phyloP scores from a whole-genome alignment of 805 yeast species.

The Candida arabinofermentans region DNA sequence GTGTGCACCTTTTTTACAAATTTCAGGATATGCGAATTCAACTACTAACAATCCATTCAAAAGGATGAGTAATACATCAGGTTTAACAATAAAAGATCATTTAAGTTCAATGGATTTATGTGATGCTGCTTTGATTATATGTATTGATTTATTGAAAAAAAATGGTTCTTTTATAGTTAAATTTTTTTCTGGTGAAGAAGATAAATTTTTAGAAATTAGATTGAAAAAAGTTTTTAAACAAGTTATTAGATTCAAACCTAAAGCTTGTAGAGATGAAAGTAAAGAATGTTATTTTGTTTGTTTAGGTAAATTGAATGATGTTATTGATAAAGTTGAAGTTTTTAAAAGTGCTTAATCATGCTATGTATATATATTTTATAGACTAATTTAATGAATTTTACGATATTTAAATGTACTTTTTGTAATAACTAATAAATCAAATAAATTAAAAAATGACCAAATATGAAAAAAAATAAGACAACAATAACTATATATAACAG shows the following conservation, averaged over 20 bases:
- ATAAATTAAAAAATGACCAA: background rate
- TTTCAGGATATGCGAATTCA: conserved; percentile 48
- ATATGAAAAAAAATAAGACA: background rate
- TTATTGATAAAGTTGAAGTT: conserved; percentile 40
- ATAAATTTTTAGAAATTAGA: conserved; percentile 54
- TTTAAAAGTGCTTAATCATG: conserved; percentile 27
- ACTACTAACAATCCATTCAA: conserved; percentile 74
- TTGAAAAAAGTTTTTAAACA: conserved; percentile 54
- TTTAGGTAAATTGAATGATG: conserved; percentile 39
- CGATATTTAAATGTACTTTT: background rate
- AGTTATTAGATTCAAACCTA: conserved; percentile 74
- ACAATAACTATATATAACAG: background rate
- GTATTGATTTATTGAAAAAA: conserved; percentile 63
- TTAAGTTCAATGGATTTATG: conserved; percentile 83
- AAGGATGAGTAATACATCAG: conserved; percentile 94
- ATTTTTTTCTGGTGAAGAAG: conserved; percentile 81
- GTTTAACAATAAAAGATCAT: conserved; percentile 79
- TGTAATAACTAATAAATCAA: background rate
- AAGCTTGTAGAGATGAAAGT: conserved; percentile 74
- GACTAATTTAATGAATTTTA: background rate
- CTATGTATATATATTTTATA: background rate
- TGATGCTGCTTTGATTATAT: conserved; percentile 81
- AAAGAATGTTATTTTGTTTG: conserved; percentile 82
- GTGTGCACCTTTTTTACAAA: conserved; percentile 65
- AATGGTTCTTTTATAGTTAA: conserved; percentile 80